These are phyloP conservation scores for Cynara cardunculus DNA, from an alignment of 129 eudicot genomes.

Conservation along the genomic window DNA sequence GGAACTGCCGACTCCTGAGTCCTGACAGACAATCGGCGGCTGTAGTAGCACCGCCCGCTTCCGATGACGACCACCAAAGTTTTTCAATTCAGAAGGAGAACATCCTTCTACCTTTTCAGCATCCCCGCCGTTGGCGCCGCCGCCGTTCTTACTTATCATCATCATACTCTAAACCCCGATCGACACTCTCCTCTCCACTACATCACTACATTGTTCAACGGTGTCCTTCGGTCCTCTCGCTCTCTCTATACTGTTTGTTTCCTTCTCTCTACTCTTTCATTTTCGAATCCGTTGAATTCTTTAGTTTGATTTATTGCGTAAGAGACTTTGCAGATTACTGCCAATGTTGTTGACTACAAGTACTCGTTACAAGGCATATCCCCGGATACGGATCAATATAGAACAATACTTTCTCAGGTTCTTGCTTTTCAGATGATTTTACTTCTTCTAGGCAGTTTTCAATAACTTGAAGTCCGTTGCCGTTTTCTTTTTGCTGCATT, in stretches of 20 bases:
- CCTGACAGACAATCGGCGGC: no score
- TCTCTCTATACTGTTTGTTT: conserved; percentile 58
- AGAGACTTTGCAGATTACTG: conserved; percentile 48
- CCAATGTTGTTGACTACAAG: conserved; percentile 74
- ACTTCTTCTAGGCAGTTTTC: background rate
- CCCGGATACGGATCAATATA: conserved; percentile 54
- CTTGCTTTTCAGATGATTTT: conserved; percentile 2
- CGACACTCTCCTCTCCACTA: conserved; percentile 17
- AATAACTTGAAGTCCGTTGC: background rate
- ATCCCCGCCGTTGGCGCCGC: conserved; percentile 41
- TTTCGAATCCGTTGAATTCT: background rate
- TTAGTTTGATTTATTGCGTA: background rate
- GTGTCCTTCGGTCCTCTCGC: conserved; percentile 77
- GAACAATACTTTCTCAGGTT: conserved; percentile 61
- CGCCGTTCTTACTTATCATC: conserved; percentile 30
- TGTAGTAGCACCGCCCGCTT: conserved; percentile 7
- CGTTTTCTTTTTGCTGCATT: background rate
- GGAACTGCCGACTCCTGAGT: no score
- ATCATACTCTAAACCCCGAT: conserved; percentile 29
- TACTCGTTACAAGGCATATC: conserved; percentile 66
- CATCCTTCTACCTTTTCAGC: conserved; percentile 41
- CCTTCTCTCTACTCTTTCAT: background rate
- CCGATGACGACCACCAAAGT: conserved; percentile 37
- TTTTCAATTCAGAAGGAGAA: conserved; percentile 21
- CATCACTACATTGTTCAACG: conserved; percentile 38